Base-by-base conservation (phyloP, 164 flowering plant genomes). In the Platanus orientalis region DNA sequence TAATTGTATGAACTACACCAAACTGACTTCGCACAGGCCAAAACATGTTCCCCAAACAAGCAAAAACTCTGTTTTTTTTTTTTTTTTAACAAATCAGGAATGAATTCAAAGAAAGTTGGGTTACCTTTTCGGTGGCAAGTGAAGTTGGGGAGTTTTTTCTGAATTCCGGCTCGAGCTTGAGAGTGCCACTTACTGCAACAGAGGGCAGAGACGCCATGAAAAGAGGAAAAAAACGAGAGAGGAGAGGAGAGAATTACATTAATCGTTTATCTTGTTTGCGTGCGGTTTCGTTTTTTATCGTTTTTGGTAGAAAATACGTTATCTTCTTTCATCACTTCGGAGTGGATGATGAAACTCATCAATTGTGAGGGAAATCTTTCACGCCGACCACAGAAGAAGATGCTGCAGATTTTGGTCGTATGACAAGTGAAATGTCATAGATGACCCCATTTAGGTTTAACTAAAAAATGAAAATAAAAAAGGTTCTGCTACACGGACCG, bases 131-230 rank as follows among this genome's bases (percentile, higher is more conserved):
- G 10, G 69, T 17, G 0, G 80, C 54, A 57, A 61, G 71, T 59
- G 76, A 73, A 61, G 40, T 7, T 11, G 78, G 4, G 62, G 79
- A 52, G n/a, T 68, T 57, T 61, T 75, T 85, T 36, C 76, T 76
- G 76, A 78, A 57, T 24, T 82, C 85, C 2, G 68, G 66, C 32
- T 85, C 87, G 58, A 80, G 79, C 74, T 76, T 83, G 75, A 79
- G 78, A 45, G 81, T 74, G 79, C 76, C 69, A 51, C 25, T 73
- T 51, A 76, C 72, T 27, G 83, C 78, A 69, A 82, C 84, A 17
- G 85, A 78, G 69, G 91, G 89, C 67, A 85, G 71, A 69, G 93
- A 89, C 45, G 96, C 89, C 96, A 89, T 89, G 63, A 60, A 73
- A 51, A 64, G 29, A 29, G 32, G 29, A 58, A 65, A n/a, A n/a